Evolutionary conservation across 345 rosid genomes (phyloP), one percentile per base, ranked within the genome.

Genomic region (Gossypium longicalyx): DNA sequence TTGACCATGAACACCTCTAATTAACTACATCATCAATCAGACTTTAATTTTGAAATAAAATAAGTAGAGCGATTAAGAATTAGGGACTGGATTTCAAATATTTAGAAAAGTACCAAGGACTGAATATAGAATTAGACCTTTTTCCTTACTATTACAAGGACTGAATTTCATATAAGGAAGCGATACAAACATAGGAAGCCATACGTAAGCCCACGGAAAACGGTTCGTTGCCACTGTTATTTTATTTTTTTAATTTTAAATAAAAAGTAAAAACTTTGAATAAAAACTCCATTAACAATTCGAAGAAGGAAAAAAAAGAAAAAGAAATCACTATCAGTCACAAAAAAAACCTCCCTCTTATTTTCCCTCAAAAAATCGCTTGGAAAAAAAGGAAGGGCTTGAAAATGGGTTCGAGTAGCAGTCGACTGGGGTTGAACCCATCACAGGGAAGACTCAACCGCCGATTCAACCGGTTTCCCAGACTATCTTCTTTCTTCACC

Each of bases 391-490:
- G 15, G 4, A 69, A n/a, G 19, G 27, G 29, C 69, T 22, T 29
- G 72, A 76, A 34, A 71, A 89, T 89, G 93, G 90, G 93, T 68
- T 78, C 90, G 47, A 74, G 82, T 75, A 87, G 70, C 72, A 87
- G 90, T 71, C 82, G 87, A 53, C 57, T 76, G 70, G 81, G 81
- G 77, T 72, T 83, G 67, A 80, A 73, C 71, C 79, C 77, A 19
- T 45, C 81, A 9, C 70, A 75, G 70, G 49, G 81, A 63, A 79
- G 83, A 43, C 60, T 51, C 67, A 82, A 72, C 79, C 83, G 84
- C 79, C 84, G 86, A 77, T 7, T 77, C 58, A 73, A 69, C 47
- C 73, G 74, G 58, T 69, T 64, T 57, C 70, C 80, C 71, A 67
- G 73, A 41, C 49, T 85, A 27, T 78, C 85, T 38, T 83, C 87